A percentile compares a stretch with the other conserved stretches of the same genome.
Conservation (phyloP, 768 basidiomycete species). For the Panellus pusillus region DNA sequence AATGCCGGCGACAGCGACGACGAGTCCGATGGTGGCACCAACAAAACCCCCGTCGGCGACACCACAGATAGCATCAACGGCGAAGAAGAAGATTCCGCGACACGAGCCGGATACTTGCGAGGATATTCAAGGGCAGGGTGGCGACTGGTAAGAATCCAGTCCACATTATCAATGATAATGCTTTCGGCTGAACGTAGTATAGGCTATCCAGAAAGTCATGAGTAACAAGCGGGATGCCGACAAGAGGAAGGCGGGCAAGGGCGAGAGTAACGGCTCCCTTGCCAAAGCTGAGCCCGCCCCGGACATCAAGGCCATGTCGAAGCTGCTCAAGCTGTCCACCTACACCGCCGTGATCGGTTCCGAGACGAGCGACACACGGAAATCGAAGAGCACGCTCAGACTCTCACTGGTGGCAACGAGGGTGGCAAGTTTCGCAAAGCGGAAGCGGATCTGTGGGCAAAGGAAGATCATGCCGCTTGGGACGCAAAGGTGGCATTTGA, state of each 20-base stretch:
- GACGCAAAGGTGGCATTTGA: background rate
- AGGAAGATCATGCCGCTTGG: constrained; percentile 7
- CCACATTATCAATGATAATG: too few relatives aligned
- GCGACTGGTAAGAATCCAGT: background rate
- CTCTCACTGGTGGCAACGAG: background rate
- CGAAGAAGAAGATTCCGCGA: background rate
- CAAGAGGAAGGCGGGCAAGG: background rate
- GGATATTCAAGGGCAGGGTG: constrained; percentile 4
- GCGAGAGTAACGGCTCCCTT: background rate
- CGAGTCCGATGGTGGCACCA: background rate
- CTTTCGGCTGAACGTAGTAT: too few relatives aligned
- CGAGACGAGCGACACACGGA: background rate
- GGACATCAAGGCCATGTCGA: background rate
- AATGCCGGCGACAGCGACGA: background rate
- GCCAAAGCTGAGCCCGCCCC: background rate
- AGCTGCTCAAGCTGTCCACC: background rate
- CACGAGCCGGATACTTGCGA: background rate
- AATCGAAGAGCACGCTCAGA: constrained; percentile 1
- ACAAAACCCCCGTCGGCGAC: too few relatives aligned
- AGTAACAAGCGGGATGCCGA: constrained; percentile 11
- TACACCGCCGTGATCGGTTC: constrained; percentile 11
- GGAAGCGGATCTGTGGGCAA: constrained; percentile 1
- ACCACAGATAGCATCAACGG: too few relatives aligned
- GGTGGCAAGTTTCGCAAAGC: constrained; percentile 12
- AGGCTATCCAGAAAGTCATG: constrained; percentile 13